Evolutionary conservation across 78 protist genomes (phyloP), one percentile per base, ranked within the genome.

Genomic region (Andalucia godoyi): DNA sequence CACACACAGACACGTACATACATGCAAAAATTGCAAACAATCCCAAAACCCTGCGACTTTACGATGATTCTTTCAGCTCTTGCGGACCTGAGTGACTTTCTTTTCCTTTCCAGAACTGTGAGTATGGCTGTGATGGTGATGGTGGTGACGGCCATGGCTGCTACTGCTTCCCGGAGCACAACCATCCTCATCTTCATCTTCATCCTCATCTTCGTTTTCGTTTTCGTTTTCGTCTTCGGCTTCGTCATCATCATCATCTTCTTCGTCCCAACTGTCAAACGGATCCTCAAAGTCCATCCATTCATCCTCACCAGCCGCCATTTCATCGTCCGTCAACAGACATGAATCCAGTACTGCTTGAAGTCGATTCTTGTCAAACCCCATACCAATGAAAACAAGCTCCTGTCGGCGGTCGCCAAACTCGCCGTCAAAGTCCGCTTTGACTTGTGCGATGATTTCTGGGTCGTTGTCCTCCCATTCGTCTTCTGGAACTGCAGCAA

Each of bases 321-420:
- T 8, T 37, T 81, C 91, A 18, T 54, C 61, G 49, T 77, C 86
- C 0, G 91, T 72, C 49, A 90, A 65, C 13, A 86, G 74, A 65
- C 90, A 82, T 12, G 47, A 39, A 40, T 84, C 80, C n/a, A 90
- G 50, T 53, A 57, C 50, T 17, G 38, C 21, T 25, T 34, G 29
- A 25, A 87, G 55, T 17, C 37, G 37, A 25, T 17, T 23, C 60
- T 50, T 41, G 43, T 90, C 76, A 74, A 90, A 55, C 13, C 30
- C 27, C 30, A 37, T 51, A 6, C 96, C 96, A 47, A 91, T 91
- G 70, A 88, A 74, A 39, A 91, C 94, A 25, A 91, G 34, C 71
- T 88, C 93, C 42, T 85, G 78, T 25, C 36, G 53, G 10, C 65
- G 51, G 59, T 69, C 83, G 27, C 79, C 77, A 8, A 45, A 21